Conservation (phyloP, 2,329 filamentous ascomycete genomes). For the Neopestalotiopsis sp. region DNA sequence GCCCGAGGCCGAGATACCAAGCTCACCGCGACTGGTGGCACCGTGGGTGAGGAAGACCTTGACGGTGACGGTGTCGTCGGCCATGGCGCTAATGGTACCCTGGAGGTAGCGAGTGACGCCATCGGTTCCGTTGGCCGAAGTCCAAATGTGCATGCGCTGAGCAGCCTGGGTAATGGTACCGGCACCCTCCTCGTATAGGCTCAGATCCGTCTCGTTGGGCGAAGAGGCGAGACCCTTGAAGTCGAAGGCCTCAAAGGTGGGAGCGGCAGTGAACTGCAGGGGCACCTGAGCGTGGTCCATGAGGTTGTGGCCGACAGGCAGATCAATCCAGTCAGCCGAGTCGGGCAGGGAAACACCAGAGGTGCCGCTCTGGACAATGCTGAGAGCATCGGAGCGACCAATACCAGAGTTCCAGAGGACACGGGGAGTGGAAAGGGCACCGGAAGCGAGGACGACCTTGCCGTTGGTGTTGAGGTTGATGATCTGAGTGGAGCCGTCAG, state of each 20-base stretch:
- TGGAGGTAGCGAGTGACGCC: conserved; percentile 15
- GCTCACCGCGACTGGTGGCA: conserved; percentile 5
- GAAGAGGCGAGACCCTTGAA: conserved; percentile 3
- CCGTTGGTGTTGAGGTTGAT: conserved; percentile 13
- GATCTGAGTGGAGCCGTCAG: not conserved
- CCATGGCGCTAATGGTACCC: conserved; percentile 11
- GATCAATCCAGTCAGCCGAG: conserved; percentile 10
- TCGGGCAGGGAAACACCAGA: conserved; percentile 2
- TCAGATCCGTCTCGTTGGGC: conserved; percentile 3
- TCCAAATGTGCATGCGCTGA: conserved; percentile 16
- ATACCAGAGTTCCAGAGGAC: conserved; percentile 15
- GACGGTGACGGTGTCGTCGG: conserved; percentile 4
- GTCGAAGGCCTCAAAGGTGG: conserved; percentile 7
- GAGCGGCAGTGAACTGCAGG: conserved; percentile 1
- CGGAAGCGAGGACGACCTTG: conserved; percentile 14
- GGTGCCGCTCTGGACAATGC: conserved; percentile 8
- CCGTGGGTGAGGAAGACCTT: conserved; percentile 11
- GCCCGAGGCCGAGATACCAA: conserved; percentile 6
- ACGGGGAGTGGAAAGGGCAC: conserved; percentile 12
- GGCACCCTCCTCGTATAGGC: conserved; percentile 1
- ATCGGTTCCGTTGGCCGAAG: conserved; percentile 5
- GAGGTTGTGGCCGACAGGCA: conserved; percentile 13
- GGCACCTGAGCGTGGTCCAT: conserved; percentile 4
- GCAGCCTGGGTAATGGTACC: conserved; percentile 13
- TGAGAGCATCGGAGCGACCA: conserved; percentile 12